Conservation (phyloP, 2,329 filamentous ascomycete species). For the Trichoderma sp. region DNA sequence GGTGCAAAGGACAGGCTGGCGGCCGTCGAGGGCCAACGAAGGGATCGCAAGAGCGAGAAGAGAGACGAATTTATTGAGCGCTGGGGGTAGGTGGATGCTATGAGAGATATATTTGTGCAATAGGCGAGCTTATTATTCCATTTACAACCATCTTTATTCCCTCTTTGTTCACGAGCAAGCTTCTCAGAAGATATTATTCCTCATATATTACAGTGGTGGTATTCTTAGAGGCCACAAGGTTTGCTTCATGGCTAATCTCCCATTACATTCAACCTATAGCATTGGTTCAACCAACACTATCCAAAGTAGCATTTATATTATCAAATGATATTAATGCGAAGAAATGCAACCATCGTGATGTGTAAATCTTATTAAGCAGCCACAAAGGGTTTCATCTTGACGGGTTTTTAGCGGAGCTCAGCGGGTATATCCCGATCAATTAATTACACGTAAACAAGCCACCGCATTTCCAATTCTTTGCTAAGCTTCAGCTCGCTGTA, state of each 20-base stretch:
- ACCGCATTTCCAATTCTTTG: background rate
- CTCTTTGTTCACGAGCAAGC: background rate
- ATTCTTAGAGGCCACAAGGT: background rate
- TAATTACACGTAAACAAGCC: background rate
- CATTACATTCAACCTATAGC: background rate
- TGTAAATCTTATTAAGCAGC: background rate
- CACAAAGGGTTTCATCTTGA: background rate
- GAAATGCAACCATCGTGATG: background rate
- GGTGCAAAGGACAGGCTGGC: conserved; percentile 40
- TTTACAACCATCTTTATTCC: background rate
- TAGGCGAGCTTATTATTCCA: background rate
- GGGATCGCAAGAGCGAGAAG: conserved; percentile 43
- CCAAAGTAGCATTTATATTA: background rate
- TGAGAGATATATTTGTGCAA: background rate
- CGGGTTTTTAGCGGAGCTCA: background rate
- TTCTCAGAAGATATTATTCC: background rate
- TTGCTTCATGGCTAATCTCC: background rate
- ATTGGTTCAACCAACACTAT: background rate
- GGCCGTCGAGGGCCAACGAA: conserved; percentile 37
- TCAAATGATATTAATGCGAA: background rate
- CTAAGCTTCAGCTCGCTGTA: background rate
- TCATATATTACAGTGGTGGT: background rate
- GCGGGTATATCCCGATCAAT: background rate
- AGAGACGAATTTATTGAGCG: conserved; percentile 45
- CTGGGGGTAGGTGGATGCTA: conserved; percentile 26